Conservation (phyloP, 176 grass and related monocot genomes). For the Oryza nivara region DNA sequence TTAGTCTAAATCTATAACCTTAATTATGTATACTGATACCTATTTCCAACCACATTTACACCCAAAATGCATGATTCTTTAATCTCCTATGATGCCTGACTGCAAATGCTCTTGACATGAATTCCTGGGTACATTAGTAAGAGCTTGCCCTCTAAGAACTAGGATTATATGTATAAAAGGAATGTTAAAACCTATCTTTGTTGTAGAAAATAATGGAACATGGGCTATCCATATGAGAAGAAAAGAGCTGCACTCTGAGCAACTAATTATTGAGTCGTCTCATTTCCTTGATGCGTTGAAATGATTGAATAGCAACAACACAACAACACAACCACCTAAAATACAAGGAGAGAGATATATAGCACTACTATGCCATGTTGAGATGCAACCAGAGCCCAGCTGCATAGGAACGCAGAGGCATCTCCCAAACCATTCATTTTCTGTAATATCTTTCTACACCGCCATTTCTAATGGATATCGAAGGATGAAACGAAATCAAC, state of each 20-base stretch:
- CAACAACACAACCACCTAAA: background rate
- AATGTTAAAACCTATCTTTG: background rate
- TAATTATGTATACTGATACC: background rate
- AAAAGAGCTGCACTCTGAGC: conserved; percentile 1
- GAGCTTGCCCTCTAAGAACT: conserved; percentile 13
- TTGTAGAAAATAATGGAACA: background rate
- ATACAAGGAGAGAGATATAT: background rate
- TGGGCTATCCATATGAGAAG: background rate
- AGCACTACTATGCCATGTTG: background rate
- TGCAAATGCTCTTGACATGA: conserved; percentile 21
- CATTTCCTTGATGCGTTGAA: background rate
- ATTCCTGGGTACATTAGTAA: background rate
- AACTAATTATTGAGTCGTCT: background rate
- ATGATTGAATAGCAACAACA: background rate
- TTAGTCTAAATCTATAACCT: background rate
- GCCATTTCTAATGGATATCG: background rate
- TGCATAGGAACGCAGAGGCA: background rate
- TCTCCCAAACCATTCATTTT: background rate
- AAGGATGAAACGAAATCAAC: background rate
- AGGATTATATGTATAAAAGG: background rate
- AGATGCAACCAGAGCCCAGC: background rate
- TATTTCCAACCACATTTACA: conserved; percentile 18
- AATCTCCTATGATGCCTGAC: background rate
- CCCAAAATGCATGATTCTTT: conserved; percentile 18
- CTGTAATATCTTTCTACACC: background rate